These are phyloP conservation scores for Pichia kluyveri DNA, from an alignment of 805 yeast genomes.

Conservation along the genomic window DNA sequence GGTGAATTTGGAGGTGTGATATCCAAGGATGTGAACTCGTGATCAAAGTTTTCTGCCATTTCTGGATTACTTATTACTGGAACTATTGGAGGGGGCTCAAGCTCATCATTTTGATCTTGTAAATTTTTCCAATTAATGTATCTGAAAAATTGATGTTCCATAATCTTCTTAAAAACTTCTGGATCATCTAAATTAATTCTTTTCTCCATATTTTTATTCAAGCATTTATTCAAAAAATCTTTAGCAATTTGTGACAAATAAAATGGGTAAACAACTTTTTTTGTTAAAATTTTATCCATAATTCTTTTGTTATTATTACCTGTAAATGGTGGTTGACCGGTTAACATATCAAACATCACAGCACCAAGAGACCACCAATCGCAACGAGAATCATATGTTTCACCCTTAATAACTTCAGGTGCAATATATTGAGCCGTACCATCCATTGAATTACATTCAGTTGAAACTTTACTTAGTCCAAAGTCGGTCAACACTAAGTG, in stretches of 20 bases:
- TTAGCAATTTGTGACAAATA: constrained; percentile 74
- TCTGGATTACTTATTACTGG: constrained; percentile 77
- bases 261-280: constrained; percentile 61
- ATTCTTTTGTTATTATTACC: constrained; percentile 73
- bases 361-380: constrained; percentile 95
- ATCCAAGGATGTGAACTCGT: constrained; percentile 66
- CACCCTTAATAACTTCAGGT: constrained; percentile 76
- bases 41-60: constrained; percentile 77
- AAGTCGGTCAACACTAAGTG: constrained; percentile 80
- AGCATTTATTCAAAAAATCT: constrained; percentile 55
- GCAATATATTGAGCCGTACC: constrained; percentile 87
- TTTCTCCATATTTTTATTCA: constrained; percentile 62
- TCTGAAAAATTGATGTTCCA: constrained; percentile 67
- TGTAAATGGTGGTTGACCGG: constrained; percentile 84
- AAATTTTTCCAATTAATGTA: constrained; percentile 62
- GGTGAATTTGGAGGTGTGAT: constrained; percentile 34
- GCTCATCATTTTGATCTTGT: constrained; percentile 35
- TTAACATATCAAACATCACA: constrained; percentile 66
- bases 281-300: constrained; percentile 62
- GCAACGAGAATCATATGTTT: constrained; percentile 66
- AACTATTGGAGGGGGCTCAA: constrained; percentile 75
- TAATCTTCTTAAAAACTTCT: constrained; percentile 35
- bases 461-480: constrained; percentile 55
- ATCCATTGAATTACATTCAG: constrained; percentile 44
- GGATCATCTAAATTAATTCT: constrained; percentile 51